These are phyloP conservation scores for Ehretia macrophylla DNA, from an alignment of 257 asterid species.

Conservation along the genomic window DNA sequence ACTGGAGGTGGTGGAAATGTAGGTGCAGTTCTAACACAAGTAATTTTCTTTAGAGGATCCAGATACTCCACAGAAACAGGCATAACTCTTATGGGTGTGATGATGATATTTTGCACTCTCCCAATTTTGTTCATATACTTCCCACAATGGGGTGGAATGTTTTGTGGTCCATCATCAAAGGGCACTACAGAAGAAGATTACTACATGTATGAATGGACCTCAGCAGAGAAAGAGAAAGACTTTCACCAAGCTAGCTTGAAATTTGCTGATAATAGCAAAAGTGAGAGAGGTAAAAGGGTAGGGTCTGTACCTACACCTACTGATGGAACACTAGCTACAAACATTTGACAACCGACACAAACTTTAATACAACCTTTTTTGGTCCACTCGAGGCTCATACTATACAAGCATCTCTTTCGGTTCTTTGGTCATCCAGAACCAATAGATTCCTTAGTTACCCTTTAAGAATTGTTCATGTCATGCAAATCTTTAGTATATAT, in stretches of 20 bases:
- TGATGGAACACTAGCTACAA: constrained; percentile 20
- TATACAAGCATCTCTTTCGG: too few relatives aligned
- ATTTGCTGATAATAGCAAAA: constrained; percentile 65
- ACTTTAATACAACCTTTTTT: too few relatives aligned
- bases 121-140: constrained; percentile 52
- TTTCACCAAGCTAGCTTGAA: constrained; percentile 61
- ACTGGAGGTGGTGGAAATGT: constrained; percentile 85
- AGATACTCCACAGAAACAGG: constrained; percentile 65
- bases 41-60: constrained; percentile 77
- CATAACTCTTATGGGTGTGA: constrained; percentile 67
- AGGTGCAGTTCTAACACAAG: constrained; percentile 72
- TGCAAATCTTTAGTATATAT: too few relatives aligned
- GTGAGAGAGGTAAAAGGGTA: constrained; percentile 53
- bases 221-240: constrained; percentile 47
- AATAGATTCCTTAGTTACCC: too few relatives aligned
- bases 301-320: constrained; percentile 26
- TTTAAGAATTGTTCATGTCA: too few relatives aligned
- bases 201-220: constrained; percentile 71
- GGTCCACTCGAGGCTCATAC: too few relatives aligned
- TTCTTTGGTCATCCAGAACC: too few relatives aligned
- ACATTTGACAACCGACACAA: too few relatives aligned
- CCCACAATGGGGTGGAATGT: constrained; percentile 97
- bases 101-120: constrained; percentile 63
- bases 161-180: constrained; percentile 52
- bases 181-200: constrained; percentile 70